A percentile compares a stretch with the other conserved stretches of the same genome.
Conservation (phyloP, 2,329 filamentous ascomycete species). For the Epichloe baconii region DNA sequence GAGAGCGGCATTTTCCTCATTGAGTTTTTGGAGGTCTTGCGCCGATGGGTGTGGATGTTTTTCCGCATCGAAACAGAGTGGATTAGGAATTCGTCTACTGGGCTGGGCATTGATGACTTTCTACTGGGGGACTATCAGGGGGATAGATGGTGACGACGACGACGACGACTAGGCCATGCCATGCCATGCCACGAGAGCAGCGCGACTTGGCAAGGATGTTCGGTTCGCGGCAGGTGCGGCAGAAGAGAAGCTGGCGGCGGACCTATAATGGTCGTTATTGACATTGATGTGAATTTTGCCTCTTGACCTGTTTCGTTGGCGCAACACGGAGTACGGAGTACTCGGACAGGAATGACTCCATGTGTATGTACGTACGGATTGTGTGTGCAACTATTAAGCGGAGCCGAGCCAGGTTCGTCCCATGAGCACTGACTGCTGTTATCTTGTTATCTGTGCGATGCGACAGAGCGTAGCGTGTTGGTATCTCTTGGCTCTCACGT, state of each 20-base stretch:
- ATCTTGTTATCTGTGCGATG: neutral
- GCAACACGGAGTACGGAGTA: too few relatives aligned
- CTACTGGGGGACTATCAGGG: slow-evolving; percentile 60
- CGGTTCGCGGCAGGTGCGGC: neutral
- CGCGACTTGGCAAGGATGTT: neutral
- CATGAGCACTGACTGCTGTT: too few relatives aligned
- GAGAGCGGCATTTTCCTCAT: slow-evolving; percentile 83
- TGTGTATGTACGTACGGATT: too few relatives aligned
- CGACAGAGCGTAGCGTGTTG: neutral
- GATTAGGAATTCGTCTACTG: slow-evolving; percentile 43
- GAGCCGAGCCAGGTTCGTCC: too few relatives aligned
- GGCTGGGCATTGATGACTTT: slow-evolving; percentile 55
- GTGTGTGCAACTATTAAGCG: too few relatives aligned
- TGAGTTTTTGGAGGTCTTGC: slow-evolving; percentile 72
- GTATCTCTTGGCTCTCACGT: neutral
- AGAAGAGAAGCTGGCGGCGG: neutral
- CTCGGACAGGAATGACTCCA: too few relatives aligned
- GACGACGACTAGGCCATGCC: neutral
- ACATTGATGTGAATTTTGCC: too few relatives aligned
- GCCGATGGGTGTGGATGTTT: slow-evolving; percentile 95
- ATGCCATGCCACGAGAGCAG: neutral
- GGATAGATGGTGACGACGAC: slow-evolving; percentile 32
- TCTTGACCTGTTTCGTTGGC: too few relatives aligned
- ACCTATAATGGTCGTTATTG: too few relatives aligned
- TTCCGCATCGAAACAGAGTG: slow-evolving; percentile 91